A percentile compares a stretch with the other conserved stretches of the same genome.
phyloP scores from a whole-genome alignment of 176 grass and related monocot genomes.

The Chloris gayana region DNA sequence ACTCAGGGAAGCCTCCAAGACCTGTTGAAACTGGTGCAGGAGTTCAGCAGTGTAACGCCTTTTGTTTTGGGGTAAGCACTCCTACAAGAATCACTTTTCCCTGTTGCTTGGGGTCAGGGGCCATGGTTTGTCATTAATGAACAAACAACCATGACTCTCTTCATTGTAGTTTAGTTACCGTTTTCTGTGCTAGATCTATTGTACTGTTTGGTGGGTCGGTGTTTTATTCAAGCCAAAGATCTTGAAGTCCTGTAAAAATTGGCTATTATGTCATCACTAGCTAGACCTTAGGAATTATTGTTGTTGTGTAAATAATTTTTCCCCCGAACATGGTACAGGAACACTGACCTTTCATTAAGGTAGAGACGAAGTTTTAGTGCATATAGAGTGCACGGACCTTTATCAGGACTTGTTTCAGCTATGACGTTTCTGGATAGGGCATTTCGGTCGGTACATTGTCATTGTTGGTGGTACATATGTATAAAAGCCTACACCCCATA shows the following conservation, averaged over 20 bases:
- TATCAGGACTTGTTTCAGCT: slow-evolving; percentile 21
- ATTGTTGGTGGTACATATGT: slow-evolving; percentile 13
- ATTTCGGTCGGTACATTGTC: neutral
- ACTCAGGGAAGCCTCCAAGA: slow-evolving; percentile 50
- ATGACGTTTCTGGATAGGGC: slow-evolving; percentile 13
- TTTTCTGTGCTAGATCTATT: neutral
- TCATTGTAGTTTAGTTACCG: neutral
- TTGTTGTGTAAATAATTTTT: slow-evolving; percentile 8
- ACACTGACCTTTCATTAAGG: too few relatives aligned
- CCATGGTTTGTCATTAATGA: neutral
- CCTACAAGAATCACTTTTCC: slow-evolving; percentile 2
- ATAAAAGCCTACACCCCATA: neutral
- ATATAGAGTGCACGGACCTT: too few relatives aligned
- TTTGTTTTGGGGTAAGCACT: slow-evolving; percentile 87
- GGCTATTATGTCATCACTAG: neutral
- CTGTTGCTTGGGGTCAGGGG: neutral
- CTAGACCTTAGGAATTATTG: neutral
- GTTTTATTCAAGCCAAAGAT: too few relatives aligned
- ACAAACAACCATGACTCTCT: neutral
- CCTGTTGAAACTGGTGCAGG: slow-evolving; percentile 36
- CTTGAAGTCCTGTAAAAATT: neutral
- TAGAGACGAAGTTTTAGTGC: too few relatives aligned
- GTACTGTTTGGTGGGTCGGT: too few relatives aligned
- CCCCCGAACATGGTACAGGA: too few relatives aligned
- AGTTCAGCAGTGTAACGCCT: slow-evolving; percentile 16